Percentiles rank a stretch among this genome's conserved stretches.
Evolutionary conservation across 257 asterid species (phyloP).

Genomic region (Cinchona pubescens): DNA sequence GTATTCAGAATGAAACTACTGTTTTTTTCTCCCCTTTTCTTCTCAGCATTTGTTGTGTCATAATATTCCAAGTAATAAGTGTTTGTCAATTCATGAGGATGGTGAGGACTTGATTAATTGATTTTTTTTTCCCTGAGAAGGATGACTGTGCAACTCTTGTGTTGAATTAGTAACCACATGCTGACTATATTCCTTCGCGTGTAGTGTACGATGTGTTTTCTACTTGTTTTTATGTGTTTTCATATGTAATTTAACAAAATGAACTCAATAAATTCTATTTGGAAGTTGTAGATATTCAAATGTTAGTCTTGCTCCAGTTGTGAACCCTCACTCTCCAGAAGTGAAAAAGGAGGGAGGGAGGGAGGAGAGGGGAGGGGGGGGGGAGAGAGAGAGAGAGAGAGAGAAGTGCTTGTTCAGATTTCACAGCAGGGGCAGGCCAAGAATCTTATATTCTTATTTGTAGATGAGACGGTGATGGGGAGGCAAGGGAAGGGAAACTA

Average conservation of each 20-base stretch:
- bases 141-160: not conserved
- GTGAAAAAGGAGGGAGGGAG: too few species aligned
- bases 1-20: constrained; percentile 29
- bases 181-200: not conserved
- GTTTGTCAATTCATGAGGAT: not conserved
- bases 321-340: too few species aligned
- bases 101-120: not conserved
- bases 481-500: not conserved
- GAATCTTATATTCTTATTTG: too few species aligned
- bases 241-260: not conserved
- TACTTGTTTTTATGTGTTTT: not conserved
- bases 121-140: not conserved
- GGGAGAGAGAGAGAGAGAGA: not conserved
- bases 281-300: too few species aligned
- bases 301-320: not conserved
- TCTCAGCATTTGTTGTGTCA: not conserved
- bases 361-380: too few species aligned
- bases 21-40: too few species aligned
- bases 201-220: not conserved
- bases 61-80: not conserved
- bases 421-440: not conserved
- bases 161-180: not conserved
- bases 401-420: not conserved
- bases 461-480: not conserved
- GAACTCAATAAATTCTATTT: not conserved